Base-by-base conservation (phyloP, 768 basidiomycete species). In the Macrolepiota dolichaula region DNA sequence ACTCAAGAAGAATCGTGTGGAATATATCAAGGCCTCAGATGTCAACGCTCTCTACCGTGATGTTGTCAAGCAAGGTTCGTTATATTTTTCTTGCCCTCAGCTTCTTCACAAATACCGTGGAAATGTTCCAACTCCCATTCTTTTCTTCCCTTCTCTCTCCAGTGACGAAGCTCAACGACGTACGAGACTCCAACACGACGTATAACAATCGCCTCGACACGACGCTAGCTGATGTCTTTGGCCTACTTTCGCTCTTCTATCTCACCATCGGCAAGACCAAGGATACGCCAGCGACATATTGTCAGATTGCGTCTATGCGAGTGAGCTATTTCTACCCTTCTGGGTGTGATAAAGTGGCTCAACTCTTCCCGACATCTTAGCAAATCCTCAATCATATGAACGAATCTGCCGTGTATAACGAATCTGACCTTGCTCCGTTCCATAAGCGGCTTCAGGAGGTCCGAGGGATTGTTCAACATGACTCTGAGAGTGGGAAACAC, bases 381-480 rank as follows among this genome's bases (percentile, higher is more conserved):
- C 91, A 95, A 94, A 89, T 97, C 38, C 82, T 96, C 51, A 88
- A 89, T 70, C 93, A 96, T 71, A 92, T 98, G 89, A 92, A 95
- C 73, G 97, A 99, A 72, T 94, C 93, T 1, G 90, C 90, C 5
- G 88, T 94, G 49, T 98, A 98, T 75, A 98, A 94, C 66, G 92
- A 95, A 69, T 77, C 87, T 24, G 94, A 97, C 76, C 87, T 98
- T 32, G 81, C 82, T 29, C 95, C 97, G 1, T 98, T 98, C 75
- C 85, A 88, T 59, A 81, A 83, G 64, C 87, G 97, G 61, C 75
- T 98, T 54, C 77, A 80, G 25, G 91, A 95, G 64, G 81, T 99
- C 42, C 88, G 92, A 63, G 81, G 84, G 63, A 96, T 98, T 67
- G 85, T 99, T 57, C 88, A 88, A 64, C 84, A 87, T 63, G 95